Evolutionary conservation across 805 yeast genomes (phyloP).

Genomic region (Wickerhamomyces ciferrii): DNA sequence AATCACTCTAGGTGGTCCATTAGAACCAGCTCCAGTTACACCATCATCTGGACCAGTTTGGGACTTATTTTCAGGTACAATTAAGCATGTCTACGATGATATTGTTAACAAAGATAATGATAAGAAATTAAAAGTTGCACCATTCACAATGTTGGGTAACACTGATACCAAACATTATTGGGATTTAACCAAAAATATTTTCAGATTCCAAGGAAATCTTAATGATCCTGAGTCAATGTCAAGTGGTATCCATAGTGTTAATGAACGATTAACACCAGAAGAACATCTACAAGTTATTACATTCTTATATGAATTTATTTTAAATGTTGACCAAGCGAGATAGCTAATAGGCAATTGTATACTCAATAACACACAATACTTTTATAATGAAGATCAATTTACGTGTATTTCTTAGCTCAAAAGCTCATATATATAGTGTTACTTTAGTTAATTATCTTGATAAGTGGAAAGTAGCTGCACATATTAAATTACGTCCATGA

Average conservation of each 20-base stretch:
- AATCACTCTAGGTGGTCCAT: constrained; percentile 12
- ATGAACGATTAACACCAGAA: constrained; percentile 12
- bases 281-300: constrained; percentile 12
- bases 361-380: no score
- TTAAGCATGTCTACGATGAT: constrained; percentile 50
- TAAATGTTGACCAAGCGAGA: background rate
- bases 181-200: constrained; percentile 13
- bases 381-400: no score
- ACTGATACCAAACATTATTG: constrained; percentile 7
- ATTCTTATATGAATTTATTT: constrained; percentile 14
- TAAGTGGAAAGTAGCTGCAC: no score
- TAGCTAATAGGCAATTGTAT: no score
- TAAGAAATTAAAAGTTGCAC: background rate
- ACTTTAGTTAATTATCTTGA: no score
- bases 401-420: no score
- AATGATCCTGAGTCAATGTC: constrained; percentile 2
- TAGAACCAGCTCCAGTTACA: constrained; percentile 13
- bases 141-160: background rate
- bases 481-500: no score
- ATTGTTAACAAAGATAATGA: constrained; percentile 16
- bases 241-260: constrained; percentile 12
- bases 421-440: no score
- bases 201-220: constrained; percentile 10
- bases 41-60: constrained; percentile 13
- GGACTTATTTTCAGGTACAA: constrained; percentile 20